Evolutionary conservation across 495 filamentous ascomycete genomes (phyloP), one percentile per base, ranked within the genome.

Genomic region (Penicillium atrosanguineum): DNA sequence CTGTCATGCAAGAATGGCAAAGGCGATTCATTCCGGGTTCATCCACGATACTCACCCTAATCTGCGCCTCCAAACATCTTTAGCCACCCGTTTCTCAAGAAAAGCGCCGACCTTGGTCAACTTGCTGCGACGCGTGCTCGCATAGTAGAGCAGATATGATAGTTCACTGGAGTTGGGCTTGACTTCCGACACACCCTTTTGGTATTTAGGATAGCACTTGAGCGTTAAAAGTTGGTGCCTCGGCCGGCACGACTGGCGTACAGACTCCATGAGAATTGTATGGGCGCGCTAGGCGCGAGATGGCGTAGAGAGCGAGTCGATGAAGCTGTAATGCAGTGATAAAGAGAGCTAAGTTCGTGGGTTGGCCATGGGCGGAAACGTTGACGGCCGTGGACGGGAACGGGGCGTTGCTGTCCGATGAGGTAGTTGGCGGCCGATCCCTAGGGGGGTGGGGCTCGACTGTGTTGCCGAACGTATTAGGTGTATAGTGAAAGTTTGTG

Each of bases 101-200:
- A 95, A 97, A 62, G 83, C 83, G 66, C 89, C 89, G 44, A 97
- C 90, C 68, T 97, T 97, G 64, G 91, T 90, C 50, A 97, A 81
- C 81, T 96, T 97, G 70, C 88, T 91, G 52, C 89, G 83, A 47
- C 92, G 88, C 58, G 91, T 94, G 67, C 90, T 92, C 39, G 88
- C 89, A 79, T 97, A 96, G 79, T 93, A 97, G 25, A 96, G 83
- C 46, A 97, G 81, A 67, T 97, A 97, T 66, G 89, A 95, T 39
- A 97, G 84, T 75, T 97, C 92, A 70, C 88, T 94, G 41, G 89
- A 86, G 66, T 97, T 97, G 8, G 92, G 90, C 70, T 91, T 93
- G 52, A 95, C 89, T 57, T 95, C 89, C 64, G 87, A 82, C 43
- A 89, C 89, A 53, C 88, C 89, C 72, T 95, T 96, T 49, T 89